Base-by-base conservation (phyloP, 352 stramenopile species). In the Elongisporangium undulatum region DNA sequence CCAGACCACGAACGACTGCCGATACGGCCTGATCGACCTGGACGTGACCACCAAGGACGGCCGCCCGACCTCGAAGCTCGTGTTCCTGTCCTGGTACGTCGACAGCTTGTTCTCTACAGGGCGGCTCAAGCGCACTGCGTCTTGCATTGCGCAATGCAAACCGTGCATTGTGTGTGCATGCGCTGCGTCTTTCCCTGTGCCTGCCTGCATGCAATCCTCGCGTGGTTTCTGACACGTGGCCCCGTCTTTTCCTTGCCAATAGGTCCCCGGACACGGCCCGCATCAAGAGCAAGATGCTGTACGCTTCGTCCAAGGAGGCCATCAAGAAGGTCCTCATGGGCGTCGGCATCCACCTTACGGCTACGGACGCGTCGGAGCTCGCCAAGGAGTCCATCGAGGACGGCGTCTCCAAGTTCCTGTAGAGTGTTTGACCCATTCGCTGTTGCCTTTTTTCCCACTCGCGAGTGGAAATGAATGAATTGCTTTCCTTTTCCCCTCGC, bases 271-370 rank as follows among this genome's bases (percentile, higher is more conserved):
- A 98, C 73, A 97, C 85, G 55, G 87, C 91, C 3, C 78, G 73
- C 16, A 86, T 98, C 56, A 96, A 97, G 79, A 82, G 79, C 56
- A 98, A 98, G 82, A 98, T 98, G 95, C 63, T 98, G 39, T 98
- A 98, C 82, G 85, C 87, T 57, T 91, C 89, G 19, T 98, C 89
- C 23, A 98, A 98, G 80, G 94, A 98, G 72, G 79, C 90, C 51
- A 87, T 98, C 69, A 98, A 98, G 81, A 82, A 79, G 66, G 90
- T 95, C 52, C 76, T 98, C n/a, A 85, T 92, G 75, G 95, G 95
- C 34, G 91, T 98, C 64, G 92, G 90, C 55, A 98, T 98, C 67
- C 89, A 98, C 74, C 86, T 98, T 58, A 98, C 96, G 67, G 92
- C 89, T 55, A 97, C 91, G 34, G 91, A 97, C 62, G 74, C 82